Evolutionary conservation across 495 filamentous ascomycete genomes (phyloP).

Genomic region (Tuber melanosporum): DNA sequence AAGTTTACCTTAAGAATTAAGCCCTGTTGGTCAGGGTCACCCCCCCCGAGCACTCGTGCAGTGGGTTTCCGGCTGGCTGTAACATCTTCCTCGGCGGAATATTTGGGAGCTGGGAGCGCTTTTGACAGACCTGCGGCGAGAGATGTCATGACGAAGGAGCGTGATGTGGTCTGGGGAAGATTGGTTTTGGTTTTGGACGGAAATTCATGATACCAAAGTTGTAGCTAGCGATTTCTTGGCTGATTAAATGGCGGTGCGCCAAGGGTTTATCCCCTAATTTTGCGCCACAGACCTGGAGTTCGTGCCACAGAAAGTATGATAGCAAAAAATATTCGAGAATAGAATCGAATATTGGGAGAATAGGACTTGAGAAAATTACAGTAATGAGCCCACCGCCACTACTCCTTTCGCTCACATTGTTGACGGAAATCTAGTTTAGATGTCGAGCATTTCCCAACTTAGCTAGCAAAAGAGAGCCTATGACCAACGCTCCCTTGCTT

Average conservation of each 20-base stretch:
- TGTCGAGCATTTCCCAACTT: not conserved
- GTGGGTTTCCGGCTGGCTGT: conserved; percentile 54
- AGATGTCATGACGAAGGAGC: conserved; percentile 53
- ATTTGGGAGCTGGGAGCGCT: conserved; percentile 82
- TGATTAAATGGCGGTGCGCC: not conserved
- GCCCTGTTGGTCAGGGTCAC: conserved; percentile 75
- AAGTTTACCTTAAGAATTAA: conserved; percentile 67
- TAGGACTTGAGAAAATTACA: not conserved
- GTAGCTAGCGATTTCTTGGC: not conserved
- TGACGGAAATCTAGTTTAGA: not conserved
- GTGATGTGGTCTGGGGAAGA: conserved; percentile 8
- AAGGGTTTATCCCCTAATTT: not conserved
- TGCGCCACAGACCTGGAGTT: not conserved
- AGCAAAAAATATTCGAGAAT: not conserved
- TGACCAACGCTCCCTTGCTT: not conserved
- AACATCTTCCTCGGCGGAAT: conserved; percentile 70
- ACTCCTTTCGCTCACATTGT: not conserved
- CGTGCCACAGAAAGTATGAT: no score
- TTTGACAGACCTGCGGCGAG: conserved; percentile 71
- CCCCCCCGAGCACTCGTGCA: conserved; percentile 67
- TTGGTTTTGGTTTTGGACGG: conserved; percentile 5
- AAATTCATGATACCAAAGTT: not conserved
- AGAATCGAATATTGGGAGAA: not conserved
- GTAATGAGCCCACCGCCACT: not conserved
- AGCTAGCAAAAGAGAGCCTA: not conserved